These are phyloP conservation scores for Asterochloris sp. DNA, from an alignment of 139 green algal genomes.

Conservation along the genomic window DNA sequence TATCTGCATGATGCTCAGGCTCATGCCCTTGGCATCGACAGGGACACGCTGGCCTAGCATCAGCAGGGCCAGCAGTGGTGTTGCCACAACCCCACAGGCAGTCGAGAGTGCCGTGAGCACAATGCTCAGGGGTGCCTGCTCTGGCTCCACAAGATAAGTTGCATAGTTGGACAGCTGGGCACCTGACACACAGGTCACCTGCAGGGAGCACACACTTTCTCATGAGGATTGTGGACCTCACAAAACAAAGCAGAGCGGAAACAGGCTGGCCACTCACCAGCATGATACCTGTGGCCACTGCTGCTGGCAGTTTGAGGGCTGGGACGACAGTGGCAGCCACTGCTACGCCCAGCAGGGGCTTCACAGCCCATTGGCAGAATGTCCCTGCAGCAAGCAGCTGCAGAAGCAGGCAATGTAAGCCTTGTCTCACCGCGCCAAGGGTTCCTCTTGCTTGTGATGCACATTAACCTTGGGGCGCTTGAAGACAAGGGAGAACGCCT, in stretches of 20 bases:
- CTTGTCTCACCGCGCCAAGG: neutral
- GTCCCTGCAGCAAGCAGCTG: constrained; percentile 21
- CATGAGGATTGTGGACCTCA: neutral
- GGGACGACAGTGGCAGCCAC: constrained; percentile 20
- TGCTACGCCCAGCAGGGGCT: constrained; percentile 27
- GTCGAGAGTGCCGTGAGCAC: constrained; percentile 39
- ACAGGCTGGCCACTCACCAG: constrained; percentile 14
- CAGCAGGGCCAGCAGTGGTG: constrained; percentile 25
- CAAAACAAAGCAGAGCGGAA: neutral
- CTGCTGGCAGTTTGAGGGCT: constrained; percentile 1
- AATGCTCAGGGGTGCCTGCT: constrained; percentile 33
- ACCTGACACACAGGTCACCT: constrained; percentile 34
- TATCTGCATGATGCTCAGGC: constrained; percentile 29
- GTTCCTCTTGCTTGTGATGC: neutral
- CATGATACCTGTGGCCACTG: constrained; percentile 30
- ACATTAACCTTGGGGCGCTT: constrained; percentile 6
- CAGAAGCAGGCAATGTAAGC: neutral
- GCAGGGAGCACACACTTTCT: neutral
- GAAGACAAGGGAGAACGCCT: constrained; percentile 25
- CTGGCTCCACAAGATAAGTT: constrained; percentile 24
- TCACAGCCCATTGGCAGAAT: constrained; percentile 28
- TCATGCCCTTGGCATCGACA: constrained; percentile 29
- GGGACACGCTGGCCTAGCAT: constrained; percentile 34
- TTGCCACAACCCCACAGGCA: constrained; percentile 19
- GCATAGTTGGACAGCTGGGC: constrained; percentile 47